These are phyloP conservation scores for Lentinus tigrinus DNA, from an alignment of 768 basidiomycete species.

Conservation along the genomic window DNA sequence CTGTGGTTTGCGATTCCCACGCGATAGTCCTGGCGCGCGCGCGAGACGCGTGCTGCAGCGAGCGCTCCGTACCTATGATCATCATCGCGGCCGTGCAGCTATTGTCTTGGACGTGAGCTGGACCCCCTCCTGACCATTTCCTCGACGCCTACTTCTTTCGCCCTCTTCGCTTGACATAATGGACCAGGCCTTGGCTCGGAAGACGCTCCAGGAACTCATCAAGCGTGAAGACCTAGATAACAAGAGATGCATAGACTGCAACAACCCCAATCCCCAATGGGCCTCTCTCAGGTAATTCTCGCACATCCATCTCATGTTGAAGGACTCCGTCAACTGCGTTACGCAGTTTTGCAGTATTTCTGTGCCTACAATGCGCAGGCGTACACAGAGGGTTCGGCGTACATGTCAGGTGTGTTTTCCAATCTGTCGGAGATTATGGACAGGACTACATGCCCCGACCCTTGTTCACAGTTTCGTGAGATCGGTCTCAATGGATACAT, in stretches of 20 bases:
- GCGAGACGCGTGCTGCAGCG: background rate
- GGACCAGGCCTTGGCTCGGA: conserved; percentile 68
- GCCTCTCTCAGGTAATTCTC: conserved; percentile 68
- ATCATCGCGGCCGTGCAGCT: conserved; percentile 9
- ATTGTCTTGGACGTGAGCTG: conserved; percentile 1
- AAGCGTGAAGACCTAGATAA: conserved; percentile 72
- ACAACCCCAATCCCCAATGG: conserved; percentile 94
- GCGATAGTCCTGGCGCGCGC: conserved; percentile 1
- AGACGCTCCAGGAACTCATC: conserved; percentile 71
- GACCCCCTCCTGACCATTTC: background rate
- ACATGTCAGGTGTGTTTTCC: conserved; percentile 66
- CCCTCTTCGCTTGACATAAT: conserved; percentile 12
- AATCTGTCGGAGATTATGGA: background rate
- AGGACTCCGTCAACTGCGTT: conserved; percentile 4
- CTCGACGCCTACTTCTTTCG: conserved; percentile 5
- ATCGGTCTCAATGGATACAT: conserved; percentile 95
- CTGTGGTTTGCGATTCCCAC: conserved; percentile 14
- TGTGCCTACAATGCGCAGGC: conserved; percentile 89
- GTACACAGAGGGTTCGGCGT: conserved; percentile 90
- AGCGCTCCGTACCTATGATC: conserved; percentile 1
- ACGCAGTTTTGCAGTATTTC: conserved; percentile 76
- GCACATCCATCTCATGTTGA: conserved; percentile 4
- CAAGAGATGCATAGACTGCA: conserved; percentile 78
- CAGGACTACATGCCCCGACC: conserved; percentile 15
- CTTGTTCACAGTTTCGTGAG: conserved; percentile 69